These are phyloP conservation scores for Neurospora sp. DNA, from an alignment of 495 filamentous ascomycete species.

Conservation along the genomic window DNA sequence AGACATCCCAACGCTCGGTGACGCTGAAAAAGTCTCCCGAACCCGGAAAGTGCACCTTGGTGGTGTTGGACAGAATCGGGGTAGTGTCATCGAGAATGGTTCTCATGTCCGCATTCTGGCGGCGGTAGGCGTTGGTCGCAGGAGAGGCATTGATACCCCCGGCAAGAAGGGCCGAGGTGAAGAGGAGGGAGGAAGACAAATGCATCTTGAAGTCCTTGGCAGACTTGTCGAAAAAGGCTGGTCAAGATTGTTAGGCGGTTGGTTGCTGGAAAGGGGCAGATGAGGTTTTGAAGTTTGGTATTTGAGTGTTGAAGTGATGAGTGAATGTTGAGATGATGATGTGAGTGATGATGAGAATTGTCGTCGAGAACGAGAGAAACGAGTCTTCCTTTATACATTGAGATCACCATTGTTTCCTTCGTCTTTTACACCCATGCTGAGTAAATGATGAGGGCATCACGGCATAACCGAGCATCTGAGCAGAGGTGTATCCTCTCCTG, in stretches of 20 bases:
- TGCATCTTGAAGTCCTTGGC: not conserved
- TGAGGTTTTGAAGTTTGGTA: not conserved
- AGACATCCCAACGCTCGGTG: not conserved
- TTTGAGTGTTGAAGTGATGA: not conserved
- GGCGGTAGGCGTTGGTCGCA: not conserved
- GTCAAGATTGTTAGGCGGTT: not conserved
- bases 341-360: not conserved
- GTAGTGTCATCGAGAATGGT: not conserved
- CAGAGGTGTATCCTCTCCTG: not conserved
- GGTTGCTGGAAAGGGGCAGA: not conserved
- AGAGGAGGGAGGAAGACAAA: not conserved
- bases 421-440: not conserved
- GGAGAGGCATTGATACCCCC: not conserved
- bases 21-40: not conserved
- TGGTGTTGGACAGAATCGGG: not conserved
- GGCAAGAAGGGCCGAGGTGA: not conserved
- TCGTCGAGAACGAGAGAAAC: not conserved
- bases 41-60: not conserved
- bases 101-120: not conserved
- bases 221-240: not conserved
- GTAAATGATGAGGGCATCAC: not conserved
- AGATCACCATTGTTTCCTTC: not conserved
- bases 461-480: not conserved
- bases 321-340: not conserved
- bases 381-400: not conserved